Conservation (phyloP, 495 filamentous ascomycete species). For the Corynascus novoguineensis region DNA sequence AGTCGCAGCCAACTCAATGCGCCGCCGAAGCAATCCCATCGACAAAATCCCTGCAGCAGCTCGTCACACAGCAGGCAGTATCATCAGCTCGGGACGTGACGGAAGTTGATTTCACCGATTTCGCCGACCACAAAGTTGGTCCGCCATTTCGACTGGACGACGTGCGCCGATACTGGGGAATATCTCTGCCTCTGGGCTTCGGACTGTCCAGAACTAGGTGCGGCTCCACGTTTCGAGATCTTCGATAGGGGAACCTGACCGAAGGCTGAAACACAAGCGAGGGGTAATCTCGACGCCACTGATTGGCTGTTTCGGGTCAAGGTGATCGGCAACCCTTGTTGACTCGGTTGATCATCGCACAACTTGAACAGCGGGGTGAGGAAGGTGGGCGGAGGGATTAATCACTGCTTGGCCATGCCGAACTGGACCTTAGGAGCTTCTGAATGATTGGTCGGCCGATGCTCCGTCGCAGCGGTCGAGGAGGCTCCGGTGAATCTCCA, state of each 20-base stretch:
- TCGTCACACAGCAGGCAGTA: background rate
- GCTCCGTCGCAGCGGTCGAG: background rate
- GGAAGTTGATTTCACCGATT: background rate
- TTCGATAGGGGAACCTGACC: background rate
- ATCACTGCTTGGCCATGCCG: too few species aligned
- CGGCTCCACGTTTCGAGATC: constrained; percentile 1
- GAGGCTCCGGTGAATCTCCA: background rate
- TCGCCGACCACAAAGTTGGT: background rate
- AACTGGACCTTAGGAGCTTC: too few species aligned
- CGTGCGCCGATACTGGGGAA: background rate
- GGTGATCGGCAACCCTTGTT: background rate
- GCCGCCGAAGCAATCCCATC: background rate
- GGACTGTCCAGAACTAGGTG: background rate
- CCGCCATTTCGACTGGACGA: background rate
- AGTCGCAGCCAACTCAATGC: background rate
- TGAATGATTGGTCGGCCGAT: background rate
- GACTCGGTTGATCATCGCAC: too few species aligned
- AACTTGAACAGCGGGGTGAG: too few species aligned
- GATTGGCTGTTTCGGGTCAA: constrained; percentile 2
- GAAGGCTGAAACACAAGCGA: constrained; percentile 4
- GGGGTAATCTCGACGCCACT: background rate
- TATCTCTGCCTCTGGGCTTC: background rate
- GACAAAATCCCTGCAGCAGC: background rate
- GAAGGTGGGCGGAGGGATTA: too few species aligned
- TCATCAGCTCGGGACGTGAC: background rate